A percentile compares a stretch with the other conserved stretches of the same genome.
phyloP scores from a whole-genome alignment of 1,284 basidiomycete genomes.

The Trametes hirsuta region DNA sequence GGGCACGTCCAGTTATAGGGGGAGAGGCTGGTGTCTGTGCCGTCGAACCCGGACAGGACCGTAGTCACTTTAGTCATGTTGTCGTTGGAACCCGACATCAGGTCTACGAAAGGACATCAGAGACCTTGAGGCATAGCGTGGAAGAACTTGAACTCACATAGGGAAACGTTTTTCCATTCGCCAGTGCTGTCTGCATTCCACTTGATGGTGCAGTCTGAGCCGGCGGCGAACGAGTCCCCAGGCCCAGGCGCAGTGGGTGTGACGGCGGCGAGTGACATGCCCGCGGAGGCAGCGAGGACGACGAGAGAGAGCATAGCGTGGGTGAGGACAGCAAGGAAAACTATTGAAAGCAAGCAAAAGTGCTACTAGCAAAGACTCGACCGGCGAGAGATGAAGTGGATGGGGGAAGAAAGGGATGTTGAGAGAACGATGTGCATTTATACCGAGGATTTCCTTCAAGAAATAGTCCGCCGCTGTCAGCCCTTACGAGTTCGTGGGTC shows the following conservation, averaged over 20 bases:
- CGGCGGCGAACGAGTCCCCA: conserved; percentile 39
- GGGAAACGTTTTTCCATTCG: conserved; percentile 42
- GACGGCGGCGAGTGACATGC: conserved; percentile 30
- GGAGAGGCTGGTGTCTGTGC: conserved; percentile 37
- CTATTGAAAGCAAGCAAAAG: not conserved
- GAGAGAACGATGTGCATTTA: not conserved
- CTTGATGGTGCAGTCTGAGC: conserved; percentile 35
- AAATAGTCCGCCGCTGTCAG: not conserved
- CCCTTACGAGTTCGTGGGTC: not conserved
- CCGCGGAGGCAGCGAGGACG: conserved; percentile 12
- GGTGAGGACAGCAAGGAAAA: not conserved
- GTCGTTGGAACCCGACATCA: conserved; percentile 45
- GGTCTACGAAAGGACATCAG: conserved; percentile 26
- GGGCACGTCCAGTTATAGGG: conserved; percentile 44
- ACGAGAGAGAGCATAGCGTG: conserved; percentile 8
- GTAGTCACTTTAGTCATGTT: conserved; percentile 40
- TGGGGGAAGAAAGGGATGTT: not conserved
- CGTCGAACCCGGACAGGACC: conserved; percentile 38
- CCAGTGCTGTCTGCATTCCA: conserved; percentile 37
- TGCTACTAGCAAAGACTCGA: conserved; percentile 7
- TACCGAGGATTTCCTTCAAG: not conserved
- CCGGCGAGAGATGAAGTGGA: conserved; percentile 19
- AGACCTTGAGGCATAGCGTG: not conserved
- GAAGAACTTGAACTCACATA: conserved; percentile 32
- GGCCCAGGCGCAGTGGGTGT: conserved; percentile 44